phyloP scores from a whole-genome alignment of 2,329 filamentous ascomycete species.

The Aspergillus versicolor region DNA sequence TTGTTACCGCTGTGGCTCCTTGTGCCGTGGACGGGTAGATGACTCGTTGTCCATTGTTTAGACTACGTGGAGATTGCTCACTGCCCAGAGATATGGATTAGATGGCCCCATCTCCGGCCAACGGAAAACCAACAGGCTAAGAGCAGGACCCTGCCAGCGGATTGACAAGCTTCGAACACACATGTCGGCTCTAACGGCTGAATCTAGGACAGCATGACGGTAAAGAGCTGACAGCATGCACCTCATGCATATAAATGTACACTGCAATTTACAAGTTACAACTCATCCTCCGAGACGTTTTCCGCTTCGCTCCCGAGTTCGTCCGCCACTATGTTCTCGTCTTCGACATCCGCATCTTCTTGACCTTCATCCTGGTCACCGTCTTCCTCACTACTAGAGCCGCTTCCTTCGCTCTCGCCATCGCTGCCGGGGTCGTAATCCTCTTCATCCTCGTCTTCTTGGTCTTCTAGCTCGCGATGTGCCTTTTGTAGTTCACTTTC shows the following conservation, averaged over 20 bases:
- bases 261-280: constrained; percentile 12
- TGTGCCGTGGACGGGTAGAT: not conserved
- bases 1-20: not conserved
- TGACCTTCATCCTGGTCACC: constrained; percentile 29
- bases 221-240: not conserved
- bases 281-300: constrained; percentile 35
- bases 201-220: not conserved
- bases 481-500: constrained; percentile 60
- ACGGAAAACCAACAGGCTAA: not conserved
- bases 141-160: not conserved
- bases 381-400: constrained; percentile 44
- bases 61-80: constrained; percentile 4
- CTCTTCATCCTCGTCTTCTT: constrained; percentile 51
- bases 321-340: constrained; percentile 38
- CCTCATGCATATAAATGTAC: constrained; percentile 3
- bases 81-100: not conserved
- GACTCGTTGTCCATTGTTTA: not conserved
- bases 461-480: constrained; percentile 53
- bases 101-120: not conserved
- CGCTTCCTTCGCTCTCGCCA: constrained; percentile 49
- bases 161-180: constrained; percentile 24
- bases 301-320: constrained; percentile 47
- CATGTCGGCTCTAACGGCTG: constrained; percentile 6
- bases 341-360: constrained; percentile 29
- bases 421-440: constrained; percentile 54